Conservation (phyloP, 345 rosid species). For the Psidium friedrichsthalianum region DNA sequence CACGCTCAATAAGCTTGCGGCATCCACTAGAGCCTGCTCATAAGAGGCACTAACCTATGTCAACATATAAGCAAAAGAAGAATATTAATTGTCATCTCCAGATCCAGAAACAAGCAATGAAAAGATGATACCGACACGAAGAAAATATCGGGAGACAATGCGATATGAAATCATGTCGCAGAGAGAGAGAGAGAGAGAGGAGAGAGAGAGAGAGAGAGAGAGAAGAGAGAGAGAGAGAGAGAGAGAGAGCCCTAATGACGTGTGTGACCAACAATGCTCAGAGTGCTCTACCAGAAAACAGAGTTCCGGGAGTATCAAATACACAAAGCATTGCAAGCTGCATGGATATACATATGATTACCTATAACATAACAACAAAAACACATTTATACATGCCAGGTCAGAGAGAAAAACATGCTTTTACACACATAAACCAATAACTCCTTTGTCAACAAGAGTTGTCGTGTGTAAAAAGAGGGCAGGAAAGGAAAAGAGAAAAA, state of each 20-base stretch:
- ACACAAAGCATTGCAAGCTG: background rate
- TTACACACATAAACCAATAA: background rate
- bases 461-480: background rate
- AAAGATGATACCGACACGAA: background rate
- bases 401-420: background rate
- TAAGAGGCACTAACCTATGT: conserved; percentile 90
- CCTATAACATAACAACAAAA: background rate
- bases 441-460: background rate
- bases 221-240: background rate
- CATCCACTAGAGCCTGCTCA: conserved; percentile 90
- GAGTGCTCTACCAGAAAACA: background rate
- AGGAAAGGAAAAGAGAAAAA: background rate
- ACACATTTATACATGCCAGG: background rate
- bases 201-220: background rate
- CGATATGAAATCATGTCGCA: background rate
- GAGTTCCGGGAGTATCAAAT: background rate
- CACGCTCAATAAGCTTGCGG: conserved; percentile 92
- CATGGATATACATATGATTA: background rate
- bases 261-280: background rate
- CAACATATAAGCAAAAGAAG: conserved; percentile 9
- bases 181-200: background rate
- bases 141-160: background rate
- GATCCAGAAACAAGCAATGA: background rate
- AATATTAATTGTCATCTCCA: background rate
- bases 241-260: background rate